Evolutionary conservation across 192 early-diverging fungal genomes (phyloP).

Genomic region (Backusella circina): DNA sequence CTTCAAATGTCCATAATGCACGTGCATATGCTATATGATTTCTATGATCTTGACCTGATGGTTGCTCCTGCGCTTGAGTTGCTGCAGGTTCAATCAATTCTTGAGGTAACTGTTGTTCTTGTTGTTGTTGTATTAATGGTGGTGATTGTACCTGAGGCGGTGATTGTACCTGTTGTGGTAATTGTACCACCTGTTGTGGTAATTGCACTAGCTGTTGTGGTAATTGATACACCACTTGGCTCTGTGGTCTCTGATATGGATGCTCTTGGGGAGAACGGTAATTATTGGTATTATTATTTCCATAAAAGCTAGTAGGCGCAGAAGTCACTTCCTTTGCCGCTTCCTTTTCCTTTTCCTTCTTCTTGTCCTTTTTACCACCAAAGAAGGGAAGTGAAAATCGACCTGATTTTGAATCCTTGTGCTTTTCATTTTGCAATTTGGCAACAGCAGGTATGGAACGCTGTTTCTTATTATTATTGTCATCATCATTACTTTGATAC

Average conservation of each 20-base stretch:
- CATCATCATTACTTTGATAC: neutral
- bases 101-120: conserved; percentile 1
- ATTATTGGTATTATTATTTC: neutral
- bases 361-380: conserved; percentile 10
- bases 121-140: neutral
- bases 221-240: neutral
- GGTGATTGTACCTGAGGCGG: neutral
- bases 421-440: neutral
- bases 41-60: neutral
- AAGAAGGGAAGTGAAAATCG: conserved; percentile 6
- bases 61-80: neutral
- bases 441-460: neutral
- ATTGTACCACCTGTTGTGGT: neutral
- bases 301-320: neutral
- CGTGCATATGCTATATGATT: conserved; percentile 8
- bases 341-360: neutral
- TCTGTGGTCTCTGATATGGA: neutral
- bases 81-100: neutral
- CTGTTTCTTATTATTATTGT: neutral
- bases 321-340: neutral
- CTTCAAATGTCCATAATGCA: conserved; percentile 39
- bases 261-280: neutral
- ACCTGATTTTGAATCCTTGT: neutral
- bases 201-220: neutral
- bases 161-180: neutral